A percentile compares a stretch with the other conserved stretches of the same genome.
Conservation (phyloP, 2,329 filamentous ascomycete genomes). For the Blastomyces emzantsi region DNA sequence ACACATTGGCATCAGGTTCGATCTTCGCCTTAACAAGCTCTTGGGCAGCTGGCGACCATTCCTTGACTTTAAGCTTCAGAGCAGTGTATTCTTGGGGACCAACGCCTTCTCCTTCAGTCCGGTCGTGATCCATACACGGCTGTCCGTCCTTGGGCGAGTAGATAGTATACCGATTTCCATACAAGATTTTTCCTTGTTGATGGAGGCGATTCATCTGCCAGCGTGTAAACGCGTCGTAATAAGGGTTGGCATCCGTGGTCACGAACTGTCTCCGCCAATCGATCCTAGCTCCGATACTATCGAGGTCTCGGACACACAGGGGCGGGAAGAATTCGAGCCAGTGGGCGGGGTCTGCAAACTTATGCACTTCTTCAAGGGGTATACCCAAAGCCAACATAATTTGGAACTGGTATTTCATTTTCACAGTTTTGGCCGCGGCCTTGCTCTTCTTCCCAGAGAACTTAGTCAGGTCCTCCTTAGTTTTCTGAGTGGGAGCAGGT, state of each 20-base stretch:
- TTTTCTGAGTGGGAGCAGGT: slow-evolving; percentile 52
- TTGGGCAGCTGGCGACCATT: slow-evolving; percentile 73
- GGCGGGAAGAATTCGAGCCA: slow-evolving; percentile 91
- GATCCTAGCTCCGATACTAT: slow-evolving; percentile 73
- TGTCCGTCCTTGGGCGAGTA: slow-evolving; percentile 86
- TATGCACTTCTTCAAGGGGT: slow-evolving; percentile 77
- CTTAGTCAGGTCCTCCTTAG: slow-evolving; percentile 78
- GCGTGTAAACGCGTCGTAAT: slow-evolving; percentile 88
- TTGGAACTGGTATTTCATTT: slow-evolving; percentile 92
- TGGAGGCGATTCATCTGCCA: slow-evolving; percentile 97
- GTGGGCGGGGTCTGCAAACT: slow-evolving; percentile 81
- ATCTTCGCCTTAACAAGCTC: slow-evolving; percentile 67
- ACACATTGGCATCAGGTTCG: slow-evolving; percentile 69
- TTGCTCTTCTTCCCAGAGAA: slow-evolving; percentile 92
- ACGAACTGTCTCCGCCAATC: slow-evolving; percentile 92
- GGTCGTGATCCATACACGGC: slow-evolving; percentile 80
- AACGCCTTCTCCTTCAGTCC: slow-evolving; percentile 70
- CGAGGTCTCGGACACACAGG: slow-evolving; percentile 67
- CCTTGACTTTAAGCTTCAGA: slow-evolving; percentile 79
- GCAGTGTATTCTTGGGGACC: slow-evolving; percentile 87
- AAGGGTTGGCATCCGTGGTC: slow-evolving; percentile 93
- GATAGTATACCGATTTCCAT: slow-evolving; percentile 86
- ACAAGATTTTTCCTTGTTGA: slow-evolving; percentile 85
- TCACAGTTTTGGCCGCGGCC: slow-evolving; percentile 77
- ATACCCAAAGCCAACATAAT: slow-evolving; percentile 91